phyloP scores from a whole-genome alignment of 208 protist species.

The Willaertia magna region DNA sequence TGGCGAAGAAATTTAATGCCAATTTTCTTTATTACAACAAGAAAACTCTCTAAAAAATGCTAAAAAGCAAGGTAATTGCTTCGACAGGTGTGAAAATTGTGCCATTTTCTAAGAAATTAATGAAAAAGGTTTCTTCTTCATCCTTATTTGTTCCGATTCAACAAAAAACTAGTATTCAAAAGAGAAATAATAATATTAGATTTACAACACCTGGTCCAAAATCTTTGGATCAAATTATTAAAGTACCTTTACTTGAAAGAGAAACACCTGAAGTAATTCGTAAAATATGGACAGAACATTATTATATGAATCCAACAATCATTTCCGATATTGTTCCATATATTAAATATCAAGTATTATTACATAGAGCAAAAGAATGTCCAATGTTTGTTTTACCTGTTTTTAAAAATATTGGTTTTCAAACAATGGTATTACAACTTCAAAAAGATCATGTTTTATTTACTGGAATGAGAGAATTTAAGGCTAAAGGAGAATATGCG shows the following conservation, averaged over 20 bases:
- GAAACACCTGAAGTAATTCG: not conserved
- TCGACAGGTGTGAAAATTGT: too few relatives aligned
- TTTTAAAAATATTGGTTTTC: not conserved
- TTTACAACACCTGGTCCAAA: not conserved
- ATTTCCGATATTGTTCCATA: not conserved
- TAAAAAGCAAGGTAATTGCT: too few relatives aligned
- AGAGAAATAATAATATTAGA: too few relatives aligned
- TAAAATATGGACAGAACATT: not conserved
- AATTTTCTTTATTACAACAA: too few relatives aligned
- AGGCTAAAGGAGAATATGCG: not conserved
- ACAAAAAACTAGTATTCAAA: too few relatives aligned
- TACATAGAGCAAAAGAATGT: not conserved
- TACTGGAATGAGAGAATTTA: not conserved
- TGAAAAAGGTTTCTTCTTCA: too few relatives aligned
- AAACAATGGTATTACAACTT: not conserved
- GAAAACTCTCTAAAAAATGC: too few relatives aligned
- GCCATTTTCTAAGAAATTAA: too few relatives aligned
- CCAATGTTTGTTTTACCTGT: constrained; percentile 4
- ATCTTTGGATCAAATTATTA: not conserved
- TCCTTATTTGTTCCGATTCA: too few relatives aligned
- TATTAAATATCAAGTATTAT: not conserved
- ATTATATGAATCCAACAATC: not conserved
- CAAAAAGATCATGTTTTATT: not conserved
- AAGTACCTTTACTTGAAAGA: not conserved
- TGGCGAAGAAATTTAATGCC: too few relatives aligned